These are phyloP conservation scores for Mycena rosella DNA, from an alignment of 768 basidiomycete genomes.

Conservation along the genomic window DNA sequence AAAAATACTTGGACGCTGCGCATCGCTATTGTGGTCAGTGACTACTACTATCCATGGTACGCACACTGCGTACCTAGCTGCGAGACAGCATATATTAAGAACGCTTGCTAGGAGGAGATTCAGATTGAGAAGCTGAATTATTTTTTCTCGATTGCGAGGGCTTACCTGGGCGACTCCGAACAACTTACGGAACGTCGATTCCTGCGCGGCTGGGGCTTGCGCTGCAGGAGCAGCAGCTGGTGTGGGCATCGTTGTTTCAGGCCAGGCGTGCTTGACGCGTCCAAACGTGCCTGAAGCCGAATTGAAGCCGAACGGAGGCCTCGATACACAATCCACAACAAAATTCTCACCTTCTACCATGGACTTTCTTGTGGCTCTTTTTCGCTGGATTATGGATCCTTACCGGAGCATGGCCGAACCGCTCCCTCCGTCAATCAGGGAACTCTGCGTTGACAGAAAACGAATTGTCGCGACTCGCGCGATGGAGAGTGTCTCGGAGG, in stretches of 20 bases:
- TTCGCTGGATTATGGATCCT: slow-evolving; percentile 12
- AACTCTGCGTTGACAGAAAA: not conserved
- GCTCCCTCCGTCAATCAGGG: slow-evolving; percentile 11
- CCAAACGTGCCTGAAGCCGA: slow-evolving; percentile 15
- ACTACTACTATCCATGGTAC: slow-evolving; percentile 19
- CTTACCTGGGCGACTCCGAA: slow-evolving; percentile 32
- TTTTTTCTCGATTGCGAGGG: not conserved
- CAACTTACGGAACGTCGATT: slow-evolving; percentile 32
- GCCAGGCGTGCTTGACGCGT: not conserved
- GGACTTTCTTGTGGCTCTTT: slow-evolving; percentile 1
- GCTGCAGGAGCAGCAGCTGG: slow-evolving; percentile 32
- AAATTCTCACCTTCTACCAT: no score
- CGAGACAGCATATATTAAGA: slow-evolving; percentile 74
- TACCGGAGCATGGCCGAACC: slow-evolving; percentile 8
- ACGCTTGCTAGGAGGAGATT: slow-evolving; percentile 66
- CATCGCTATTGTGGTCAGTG: slow-evolving; percentile 16
- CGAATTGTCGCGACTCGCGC: no score
- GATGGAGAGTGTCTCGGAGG: no score
- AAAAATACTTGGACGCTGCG: slow-evolving; percentile 59
- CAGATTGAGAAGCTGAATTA: not conserved
- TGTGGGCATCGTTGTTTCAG: slow-evolving; percentile 25
- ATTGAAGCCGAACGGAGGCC: not conserved
- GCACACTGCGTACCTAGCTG: slow-evolving; percentile 55
- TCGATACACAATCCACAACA: no score
- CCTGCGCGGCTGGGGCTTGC: slow-evolving; percentile 13